Evolutionary conservation across 352 stramenopile genomes (phyloP), one percentile per base, ranked within the genome.

Genomic region (Phytophthora sojae): DNA sequence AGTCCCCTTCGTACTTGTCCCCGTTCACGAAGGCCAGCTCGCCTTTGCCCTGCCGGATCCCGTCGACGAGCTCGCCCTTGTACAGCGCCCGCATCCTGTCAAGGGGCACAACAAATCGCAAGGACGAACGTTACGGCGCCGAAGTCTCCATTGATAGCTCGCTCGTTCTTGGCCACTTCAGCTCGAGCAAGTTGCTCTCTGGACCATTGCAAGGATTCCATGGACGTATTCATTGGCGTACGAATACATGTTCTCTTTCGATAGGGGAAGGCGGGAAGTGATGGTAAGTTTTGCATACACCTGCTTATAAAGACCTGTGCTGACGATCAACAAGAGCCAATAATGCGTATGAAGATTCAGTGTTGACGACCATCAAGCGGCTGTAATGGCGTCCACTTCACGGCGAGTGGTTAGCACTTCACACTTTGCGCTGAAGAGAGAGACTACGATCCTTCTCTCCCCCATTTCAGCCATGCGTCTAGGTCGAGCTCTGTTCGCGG

Each of bases 1-100:
- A 94, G n/a, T 75, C 72, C n/a, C 86, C 86, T 25, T 88, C 80
- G 64, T 91, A 94, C 35, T 64, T 70, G 55, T 94, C 86, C 21
- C 82, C 86, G 44, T 92, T 94, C 4, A 67, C 70, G 49, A 94
- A 94, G 32, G 76, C 72, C 4, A 94, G 62, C 55, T 73, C 71
- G 8, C 86, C 86, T 32, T 67, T 64, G 17, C 82, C 84, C 15
- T 92, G 80, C 8, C 84, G 82, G 26, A 92, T 79, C 32, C 82
- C 82, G 39, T 87, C 81, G 2, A 82, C 81, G 19, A 86, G 35
- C 15, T 92, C 84, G 15, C 84, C 84, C 0, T 75, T 77, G 73
- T 87, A 92, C 32, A 73, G 73, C 17, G 74, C 82, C n/a, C 73
- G 71, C 84, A 92, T 89, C 4, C 1, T 64, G 63, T 49, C 30